These are phyloP conservation scores for Elasticomyces elasticus DNA, from an alignment of 495 filamentous ascomycete species.

Conservation along the genomic window DNA sequence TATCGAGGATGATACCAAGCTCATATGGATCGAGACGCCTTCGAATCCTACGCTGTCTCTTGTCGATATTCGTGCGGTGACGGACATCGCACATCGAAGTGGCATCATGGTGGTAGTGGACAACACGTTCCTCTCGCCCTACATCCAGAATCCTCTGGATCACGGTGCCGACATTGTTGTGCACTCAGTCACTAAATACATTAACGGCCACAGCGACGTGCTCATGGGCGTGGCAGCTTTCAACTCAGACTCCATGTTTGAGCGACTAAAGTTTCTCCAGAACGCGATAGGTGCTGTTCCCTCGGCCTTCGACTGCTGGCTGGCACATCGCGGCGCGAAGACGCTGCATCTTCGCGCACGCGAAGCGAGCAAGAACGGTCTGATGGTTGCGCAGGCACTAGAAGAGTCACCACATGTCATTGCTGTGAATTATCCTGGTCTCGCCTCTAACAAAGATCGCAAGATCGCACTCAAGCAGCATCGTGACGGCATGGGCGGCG, in stretches of 20 bases:
- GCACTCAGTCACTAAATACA: conserved; percentile 99
- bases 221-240: conserved; percentile 96
- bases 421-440: conserved; percentile 88
- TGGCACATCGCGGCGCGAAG: conserved; percentile 96
- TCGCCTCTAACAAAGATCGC: conserved; percentile 76
- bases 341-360: conserved; percentile 87
- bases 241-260: conserved; percentile 68
- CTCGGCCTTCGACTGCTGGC: conserved; percentile 93
- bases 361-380: conserved; percentile 74
- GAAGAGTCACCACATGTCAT: conserved; percentile 73
- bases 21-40: conserved; percentile 95
- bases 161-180: conserved; percentile 96
- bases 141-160: conserved; percentile 89
- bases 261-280: conserved; percentile 79
- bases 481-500: conserved; percentile 87
- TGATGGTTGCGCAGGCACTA: conserved; percentile 63
- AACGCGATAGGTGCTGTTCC: conserved; percentile 96
- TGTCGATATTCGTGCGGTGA: conserved; percentile 82
- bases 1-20: conserved; percentile 81
- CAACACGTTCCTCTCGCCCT: conserved; percentile 95
- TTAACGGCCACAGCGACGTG: conserved; percentile 97
- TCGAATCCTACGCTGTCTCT: conserved; percentile 87
- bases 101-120: conserved; percentile 94
- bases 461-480: conserved; percentile 81
- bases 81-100: conserved; percentile 69